These are phyloP conservation scores for Globisporangium yorkense DNA, from an alignment of 352 stramenopile genomes.

Conservation along the genomic window DNA sequence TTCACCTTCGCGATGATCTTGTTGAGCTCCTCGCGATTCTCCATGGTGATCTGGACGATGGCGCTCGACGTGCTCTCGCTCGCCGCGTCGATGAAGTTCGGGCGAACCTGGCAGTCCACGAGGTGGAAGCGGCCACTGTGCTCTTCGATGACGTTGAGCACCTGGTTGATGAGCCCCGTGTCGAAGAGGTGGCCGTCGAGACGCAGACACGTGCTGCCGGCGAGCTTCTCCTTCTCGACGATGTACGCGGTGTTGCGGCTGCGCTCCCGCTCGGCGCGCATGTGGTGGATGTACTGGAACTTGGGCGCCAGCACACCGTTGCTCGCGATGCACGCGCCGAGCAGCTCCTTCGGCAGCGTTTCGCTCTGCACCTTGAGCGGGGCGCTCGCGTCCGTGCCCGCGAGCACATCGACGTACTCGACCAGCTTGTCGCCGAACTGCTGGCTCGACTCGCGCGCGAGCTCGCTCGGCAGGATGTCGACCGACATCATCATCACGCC, in stretches of 20 bases:
- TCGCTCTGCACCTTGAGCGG: slow-evolving; percentile 37
- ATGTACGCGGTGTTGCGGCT: slow-evolving; percentile 61
- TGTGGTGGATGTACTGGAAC: slow-evolving; percentile 91
- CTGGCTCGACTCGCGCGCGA: slow-evolving; percentile 91
- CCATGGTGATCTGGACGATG: slow-evolving; percentile 83
- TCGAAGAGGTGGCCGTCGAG: slow-evolving; percentile 95
- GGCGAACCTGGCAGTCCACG: slow-evolving; percentile 86
- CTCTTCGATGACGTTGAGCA: slow-evolving; percentile 92
- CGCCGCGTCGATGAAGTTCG: slow-evolving; percentile 49
- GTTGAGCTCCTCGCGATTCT: slow-evolving; percentile 66
- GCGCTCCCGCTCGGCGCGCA: slow-evolving; percentile 81
- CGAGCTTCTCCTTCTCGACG: slow-evolving; percentile 62
- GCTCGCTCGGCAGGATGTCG: slow-evolving; percentile 94
- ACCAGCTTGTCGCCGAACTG: slow-evolving; percentile 94
- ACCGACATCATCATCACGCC: slow-evolving; percentile 93
- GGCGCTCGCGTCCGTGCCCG: slow-evolving; percentile 46
- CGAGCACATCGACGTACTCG: slow-evolving; percentile 68
- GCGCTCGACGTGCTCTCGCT: slow-evolving; percentile 54
- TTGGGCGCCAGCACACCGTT: slow-evolving; percentile 82
- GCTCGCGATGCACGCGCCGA: slow-evolving; percentile 88
- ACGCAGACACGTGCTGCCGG: slow-evolving; percentile 71
- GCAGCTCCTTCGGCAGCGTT: slow-evolving; percentile 66
- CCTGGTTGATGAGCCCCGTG: slow-evolving; percentile 93
- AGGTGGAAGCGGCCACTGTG: slow-evolving; percentile 88
- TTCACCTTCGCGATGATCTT: slow-evolving; percentile 84